These are phyloP conservation scores for Trichopus zeylanicus DNA, from an alignment of 116 monocot genomes.

Conservation along the genomic window DNA sequence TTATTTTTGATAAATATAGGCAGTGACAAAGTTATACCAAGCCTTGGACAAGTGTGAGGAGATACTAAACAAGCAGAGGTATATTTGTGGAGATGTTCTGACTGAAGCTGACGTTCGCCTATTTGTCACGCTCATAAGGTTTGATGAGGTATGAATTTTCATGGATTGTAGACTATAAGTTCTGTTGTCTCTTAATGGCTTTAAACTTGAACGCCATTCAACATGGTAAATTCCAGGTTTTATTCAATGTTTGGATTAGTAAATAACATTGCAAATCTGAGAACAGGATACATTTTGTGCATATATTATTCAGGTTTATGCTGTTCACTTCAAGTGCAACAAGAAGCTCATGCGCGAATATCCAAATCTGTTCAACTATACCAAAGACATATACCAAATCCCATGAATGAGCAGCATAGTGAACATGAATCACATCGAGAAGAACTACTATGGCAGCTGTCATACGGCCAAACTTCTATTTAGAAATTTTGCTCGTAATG, in stretches of 20 bases:
- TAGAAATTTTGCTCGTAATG: too few relatives aligned
- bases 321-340: slow-evolving; percentile 94
- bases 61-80: slow-evolving; percentile 67
- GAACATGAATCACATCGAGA: slow-evolving; percentile 80
- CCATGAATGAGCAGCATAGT: slow-evolving; percentile 70
- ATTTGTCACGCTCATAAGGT: slow-evolving; percentile 84
- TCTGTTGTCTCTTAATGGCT: background rate
- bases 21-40: slow-evolving; percentile 52
- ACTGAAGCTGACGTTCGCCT: slow-evolving; percentile 84
- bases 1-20: slow-evolving; percentile 27
- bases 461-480: too few relatives aligned
- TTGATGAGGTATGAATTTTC: slow-evolving; percentile 68
- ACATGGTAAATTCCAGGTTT: background rate
- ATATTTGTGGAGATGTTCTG: slow-evolving; percentile 57
- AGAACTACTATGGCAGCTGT: slow-evolving; percentile 86
- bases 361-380: slow-evolving; percentile 87
- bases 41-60: slow-evolving; percentile 74
- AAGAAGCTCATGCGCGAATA: slow-evolving; percentile 82
- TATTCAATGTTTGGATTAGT: background rate
- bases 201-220: background rate
- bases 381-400: slow-evolving; percentile 84
- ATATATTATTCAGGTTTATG: slow-evolving; percentile 53
- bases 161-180: background rate
- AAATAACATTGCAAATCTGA: background rate
- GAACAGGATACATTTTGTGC: background rate